Base-by-base conservation (phyloP, 1,284 basidiomycete species). In the Apiotrichum akiyoshidainum region DNA sequence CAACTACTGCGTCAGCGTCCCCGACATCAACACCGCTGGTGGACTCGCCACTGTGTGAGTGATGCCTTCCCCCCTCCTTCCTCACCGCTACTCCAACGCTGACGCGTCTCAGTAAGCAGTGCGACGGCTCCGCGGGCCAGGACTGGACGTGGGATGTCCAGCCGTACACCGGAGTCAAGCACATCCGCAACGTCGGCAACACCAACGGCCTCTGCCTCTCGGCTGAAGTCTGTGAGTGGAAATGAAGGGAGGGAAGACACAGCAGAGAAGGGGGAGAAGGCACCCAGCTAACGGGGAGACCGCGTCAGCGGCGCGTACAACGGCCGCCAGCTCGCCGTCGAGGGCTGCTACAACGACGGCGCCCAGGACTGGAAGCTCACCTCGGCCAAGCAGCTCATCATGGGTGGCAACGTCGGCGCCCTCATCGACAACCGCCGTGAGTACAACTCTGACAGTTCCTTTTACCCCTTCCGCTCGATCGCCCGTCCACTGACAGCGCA, bases 211-310 rank as follows among this genome's bases (percentile, higher is more conserved):
- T 46, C 11, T 52, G 55, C 19, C 55, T 57, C 34, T 44, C 49
- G n/a, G 55, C 55, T 8, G 55, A 52, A 12, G 39, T 47, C 31
- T 52, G 55, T 57, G 55, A 52, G 55, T 31, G 16, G 13, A n/a
- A n/a, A n/a, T n/a, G n/a, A n/a, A n/a, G n/a, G n/a, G n/a, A n/a
- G n/a, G n/a, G n/a, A n/a, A n/a, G n/a, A n/a, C n/a, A n/a, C n/a
- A n/a, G n/a, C n/a, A n/a, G n/a, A n/a, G n/a, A n/a, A n/a, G n/a
- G 35, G 11, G 7, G 21, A 21, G n/a, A 21, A 19, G 5, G 5
- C n/a, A 11, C 44, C 11, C 22, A 46, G 13, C 55, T 49, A 19
- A 46, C 45, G 2, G 4, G 44, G n/a, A 52, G 50, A 52, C 55
- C 44, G 35, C 39, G 44, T 46, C 16, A 22, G 35, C 17, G 26